These are phyloP conservation scores for Globisporangium paroecandrum DNA, from an alignment of 352 stramenopile genomes.

Conservation along the genomic window DNA sequence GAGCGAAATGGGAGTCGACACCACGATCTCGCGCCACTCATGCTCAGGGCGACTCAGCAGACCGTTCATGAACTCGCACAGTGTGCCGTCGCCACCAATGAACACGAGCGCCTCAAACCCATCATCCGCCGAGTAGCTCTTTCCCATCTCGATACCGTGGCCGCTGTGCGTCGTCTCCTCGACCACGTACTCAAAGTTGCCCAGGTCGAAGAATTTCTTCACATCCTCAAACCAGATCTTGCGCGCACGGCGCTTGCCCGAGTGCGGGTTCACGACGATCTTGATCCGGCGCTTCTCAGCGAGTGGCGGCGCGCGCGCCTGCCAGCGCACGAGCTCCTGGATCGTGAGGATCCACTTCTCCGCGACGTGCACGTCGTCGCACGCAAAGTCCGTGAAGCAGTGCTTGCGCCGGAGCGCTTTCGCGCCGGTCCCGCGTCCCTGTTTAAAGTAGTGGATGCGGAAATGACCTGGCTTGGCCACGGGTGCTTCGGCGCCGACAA, in stretches of 20 bases:
- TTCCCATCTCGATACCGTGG: conserved; percentile 76
- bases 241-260: conserved; percentile 55
- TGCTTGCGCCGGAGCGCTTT: conserved; percentile 60
- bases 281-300: conserved; percentile 71
- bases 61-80: conserved; percentile 85
- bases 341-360: conserved; percentile 61
- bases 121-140: conserved; percentile 66
- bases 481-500: conserved; percentile 57
- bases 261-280: conserved; percentile 82
- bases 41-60: conserved; percentile 65
- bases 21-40: conserved; percentile 80
- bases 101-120: conserved; percentile 78
- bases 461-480: conserved; percentile 34
- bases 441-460: conserved; percentile 76
- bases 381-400: conserved; percentile 49
- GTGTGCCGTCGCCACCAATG: conserved; percentile 70
- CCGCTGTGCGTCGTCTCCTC: conserved; percentile 73
- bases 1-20: conserved; percentile 72
- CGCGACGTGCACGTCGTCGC: conserved; percentile 29
- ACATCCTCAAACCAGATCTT: conserved; percentile 71
- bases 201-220: conserved; percentile 75
- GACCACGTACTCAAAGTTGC: conserved; percentile 70
- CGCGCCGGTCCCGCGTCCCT: conserved; percentile 50
- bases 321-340: conserved; percentile 80
- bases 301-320: conserved; percentile 66